Conservation (phyloP, 805 yeast species). For the Lipomyces orientalis region DNA sequence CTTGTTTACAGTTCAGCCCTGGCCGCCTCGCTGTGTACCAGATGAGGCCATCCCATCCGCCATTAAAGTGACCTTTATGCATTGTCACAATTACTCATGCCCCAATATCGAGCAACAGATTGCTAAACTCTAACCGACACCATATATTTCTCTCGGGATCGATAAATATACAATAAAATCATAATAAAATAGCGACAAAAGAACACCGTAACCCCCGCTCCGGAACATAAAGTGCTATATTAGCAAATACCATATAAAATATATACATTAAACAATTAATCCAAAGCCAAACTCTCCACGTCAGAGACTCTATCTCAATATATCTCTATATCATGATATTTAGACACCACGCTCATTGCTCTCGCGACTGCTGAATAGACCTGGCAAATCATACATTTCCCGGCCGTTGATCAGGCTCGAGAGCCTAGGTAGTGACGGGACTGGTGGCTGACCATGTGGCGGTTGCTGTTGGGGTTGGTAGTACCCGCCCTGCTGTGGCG, state of each 20-base stretch:
- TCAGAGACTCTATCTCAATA: neutral
- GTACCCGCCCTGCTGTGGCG: neutral
- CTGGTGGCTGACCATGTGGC: constrained; percentile 15
- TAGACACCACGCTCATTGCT: constrained; percentile 35
- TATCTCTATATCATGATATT: constrained; percentile 2
- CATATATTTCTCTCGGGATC: neutral
- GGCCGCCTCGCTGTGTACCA: too few relatives aligned
- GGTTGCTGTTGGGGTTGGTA: constrained; percentile 11
- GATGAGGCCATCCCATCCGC: too few relatives aligned
- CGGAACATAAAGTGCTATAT: neutral
- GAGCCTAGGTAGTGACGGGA: constrained; percentile 16
- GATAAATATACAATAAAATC: neutral
- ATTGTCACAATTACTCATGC: too few relatives aligned
- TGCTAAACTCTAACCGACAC: neutral
- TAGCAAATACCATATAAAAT: neutral
- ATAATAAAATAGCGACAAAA: neutral
- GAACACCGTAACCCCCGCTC: neutral
- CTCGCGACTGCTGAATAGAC: constrained; percentile 34
- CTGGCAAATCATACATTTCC: constrained; percentile 26
- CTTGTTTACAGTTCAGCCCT: too few relatives aligned
- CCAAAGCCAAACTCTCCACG: neutral
- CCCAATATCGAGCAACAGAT: too few relatives aligned
- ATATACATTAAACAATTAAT: neutral
- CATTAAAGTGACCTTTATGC: too few relatives aligned
- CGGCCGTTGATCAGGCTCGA: constrained; percentile 19